These are phyloP conservation scores for Amauroascus niger DNA, from an alignment of 2,329 filamentous ascomycete genomes.

Conservation along the genomic window DNA sequence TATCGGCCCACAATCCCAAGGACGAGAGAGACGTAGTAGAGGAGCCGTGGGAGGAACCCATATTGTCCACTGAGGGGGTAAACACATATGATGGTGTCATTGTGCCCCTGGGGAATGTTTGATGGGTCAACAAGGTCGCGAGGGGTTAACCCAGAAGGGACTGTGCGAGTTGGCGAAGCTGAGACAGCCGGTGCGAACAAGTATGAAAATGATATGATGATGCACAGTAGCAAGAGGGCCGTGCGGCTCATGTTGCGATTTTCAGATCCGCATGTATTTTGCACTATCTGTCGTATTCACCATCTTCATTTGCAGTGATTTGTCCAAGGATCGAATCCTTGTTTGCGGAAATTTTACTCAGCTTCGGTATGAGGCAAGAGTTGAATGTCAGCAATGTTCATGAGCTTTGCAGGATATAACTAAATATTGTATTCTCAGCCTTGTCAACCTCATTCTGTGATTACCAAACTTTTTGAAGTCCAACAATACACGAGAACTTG, in stretches of 20 bases:
- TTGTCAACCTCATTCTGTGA: too few species aligned
- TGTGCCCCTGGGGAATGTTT: constrained; percentile 9
- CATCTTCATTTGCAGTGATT: too few species aligned
- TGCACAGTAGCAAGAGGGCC: not conserved
- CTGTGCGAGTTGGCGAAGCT: constrained; percentile 1
- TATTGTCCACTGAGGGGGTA: constrained; percentile 24
- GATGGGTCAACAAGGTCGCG: constrained; percentile 12
- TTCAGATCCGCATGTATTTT: not conserved
- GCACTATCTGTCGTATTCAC: too few species aligned
- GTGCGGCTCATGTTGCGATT: not conserved
- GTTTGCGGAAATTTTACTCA: too few species aligned
- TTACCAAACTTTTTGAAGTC: too few species aligned
- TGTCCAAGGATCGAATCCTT: too few species aligned
- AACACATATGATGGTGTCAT: constrained; percentile 17
- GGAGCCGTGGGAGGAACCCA: constrained; percentile 21
- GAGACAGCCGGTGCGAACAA: constrained; percentile 9
- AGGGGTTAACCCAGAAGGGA: not conserved
- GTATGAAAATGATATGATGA: not conserved
- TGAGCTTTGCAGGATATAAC: too few species aligned
- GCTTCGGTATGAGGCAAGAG: too few species aligned
- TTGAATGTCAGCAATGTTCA: too few species aligned
- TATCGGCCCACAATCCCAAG: constrained; percentile 23
- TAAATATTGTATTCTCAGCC: too few species aligned
- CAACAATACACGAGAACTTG: too few species aligned
- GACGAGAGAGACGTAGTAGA: constrained; percentile 24